Base-by-base conservation (phyloP, 352 stramenopile species). In the Phytophthora sp. region DNA sequence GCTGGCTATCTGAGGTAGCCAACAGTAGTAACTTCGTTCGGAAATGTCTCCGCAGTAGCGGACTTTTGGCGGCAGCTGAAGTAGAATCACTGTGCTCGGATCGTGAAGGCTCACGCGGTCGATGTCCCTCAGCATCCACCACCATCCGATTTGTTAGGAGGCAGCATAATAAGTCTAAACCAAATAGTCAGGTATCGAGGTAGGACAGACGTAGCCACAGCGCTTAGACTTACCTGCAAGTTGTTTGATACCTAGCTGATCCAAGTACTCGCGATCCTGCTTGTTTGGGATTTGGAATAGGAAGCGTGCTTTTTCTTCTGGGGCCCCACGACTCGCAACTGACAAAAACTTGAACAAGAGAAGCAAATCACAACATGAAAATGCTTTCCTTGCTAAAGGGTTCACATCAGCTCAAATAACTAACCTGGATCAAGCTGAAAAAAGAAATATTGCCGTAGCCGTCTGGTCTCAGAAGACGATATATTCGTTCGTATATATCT, bases 381-480 rank as follows among this genome's bases (percentile, higher is more conserved):
- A 20, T 18, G 15, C 31, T 42, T 4, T 37, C 11, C 4, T 11
- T 6, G 17, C 3, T 13, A 17, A 50, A 26, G 20, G n/a, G n/a
- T 54, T 62, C 13, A 20, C 18, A 41, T 13, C 13, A 34, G n/a
- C 27, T 2, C 3, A 10, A 27, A 61, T 30, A 9, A 46, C 52
- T 11, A 62, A 92, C 83, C 68, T 89, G 71, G n/a, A 84, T 60
- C 17, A 92, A 74, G 15, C 61, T 84, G 18, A 64, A 79, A 53
- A 87, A 91, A 5, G 80, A 88, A 26, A 87, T 49, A 53, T 91
- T 88, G 5, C 81, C 83, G 26, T 80, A 87, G 0, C 73, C 77
- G 32, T 92, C 83, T 7, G 75, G 77, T 11, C 69, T 76, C 28
- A 92, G 45, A 12, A 84, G 30, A 8, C 70, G 64, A 30, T 80